Evolutionary conservation across 1,139 yeast species (phyloP).

Genomic region (Pichia sp.): DNA sequence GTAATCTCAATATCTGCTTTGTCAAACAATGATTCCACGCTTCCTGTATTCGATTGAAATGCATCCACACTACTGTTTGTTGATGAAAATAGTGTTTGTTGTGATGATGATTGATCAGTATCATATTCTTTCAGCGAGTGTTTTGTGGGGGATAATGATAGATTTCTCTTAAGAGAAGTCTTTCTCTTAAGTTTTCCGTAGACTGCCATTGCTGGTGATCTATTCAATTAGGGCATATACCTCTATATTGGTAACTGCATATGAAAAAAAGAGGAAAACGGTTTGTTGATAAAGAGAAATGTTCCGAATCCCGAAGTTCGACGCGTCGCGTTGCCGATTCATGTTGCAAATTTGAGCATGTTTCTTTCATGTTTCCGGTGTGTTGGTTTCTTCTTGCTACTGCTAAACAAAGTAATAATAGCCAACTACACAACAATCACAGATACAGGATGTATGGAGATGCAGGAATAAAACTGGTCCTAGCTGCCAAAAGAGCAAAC

Average conservation of each 20-base stretch:
- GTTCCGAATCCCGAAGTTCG: no score
- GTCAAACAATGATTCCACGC: background rate
- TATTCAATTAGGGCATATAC: no score
- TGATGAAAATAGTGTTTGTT: constrained; percentile 4
- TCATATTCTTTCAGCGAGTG: background rate
- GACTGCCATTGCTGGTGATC: constrained; percentile 3
- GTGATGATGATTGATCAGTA: background rate
- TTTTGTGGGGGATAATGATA: constrained; percentile 10
- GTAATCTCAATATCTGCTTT: background rate
- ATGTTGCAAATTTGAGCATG: background rate
- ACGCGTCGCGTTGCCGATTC: constrained; percentile 10
- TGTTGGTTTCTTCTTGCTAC: no score
- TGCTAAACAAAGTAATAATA: no score
- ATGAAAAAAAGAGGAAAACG: no score
- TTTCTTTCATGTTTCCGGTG: no score
- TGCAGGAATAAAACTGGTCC: constrained; percentile 71
- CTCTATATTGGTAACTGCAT: no score
- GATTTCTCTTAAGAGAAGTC: background rate
- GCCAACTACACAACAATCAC: no score
- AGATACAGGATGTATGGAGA: constrained; percentile 99
- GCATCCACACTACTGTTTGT: background rate
- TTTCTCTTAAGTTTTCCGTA: constrained; percentile 12
- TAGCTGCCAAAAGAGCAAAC: constrained; percentile 80
- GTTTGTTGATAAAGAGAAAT: no score
- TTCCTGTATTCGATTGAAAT: background rate